Conservation (phyloP, 2,329 filamentous ascomycete genomes). For the Hypoxylon sp. region DNA sequence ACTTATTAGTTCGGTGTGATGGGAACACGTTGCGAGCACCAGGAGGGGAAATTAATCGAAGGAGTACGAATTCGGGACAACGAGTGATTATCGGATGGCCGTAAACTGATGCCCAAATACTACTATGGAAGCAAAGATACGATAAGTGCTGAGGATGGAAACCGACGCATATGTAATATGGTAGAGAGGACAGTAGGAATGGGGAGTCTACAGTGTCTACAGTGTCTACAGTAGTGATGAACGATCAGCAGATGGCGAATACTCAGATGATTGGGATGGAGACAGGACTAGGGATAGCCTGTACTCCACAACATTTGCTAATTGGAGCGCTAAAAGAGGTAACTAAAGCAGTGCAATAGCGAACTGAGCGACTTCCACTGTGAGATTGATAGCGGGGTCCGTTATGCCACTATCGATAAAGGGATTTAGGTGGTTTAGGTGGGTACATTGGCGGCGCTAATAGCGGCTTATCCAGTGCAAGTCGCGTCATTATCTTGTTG, state of each 20-base stretch:
- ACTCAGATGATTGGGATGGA: not conserved
- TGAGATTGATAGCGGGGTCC: slow-evolving; percentile 6
- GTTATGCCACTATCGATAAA: slow-evolving; percentile 28
- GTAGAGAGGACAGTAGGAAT: slow-evolving; percentile 24
- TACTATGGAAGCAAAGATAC: slow-evolving; percentile 25
- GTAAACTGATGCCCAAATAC: slow-evolving; percentile 36
- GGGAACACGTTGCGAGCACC: slow-evolving; percentile 26
- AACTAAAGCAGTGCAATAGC: not conserved
- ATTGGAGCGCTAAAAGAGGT: slow-evolving; percentile 4
- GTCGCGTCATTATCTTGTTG: slow-evolving; percentile 36
- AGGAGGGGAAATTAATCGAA: slow-evolving; percentile 25
- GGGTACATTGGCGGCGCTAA: slow-evolving; percentile 22
- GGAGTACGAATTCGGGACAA: slow-evolving; percentile 30
- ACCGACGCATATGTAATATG: slow-evolving; percentile 3
- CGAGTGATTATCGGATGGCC: slow-evolving; percentile 24
- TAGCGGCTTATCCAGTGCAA: slow-evolving; percentile 34
- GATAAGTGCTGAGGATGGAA: slow-evolving; percentile 2
- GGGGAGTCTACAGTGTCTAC: too few species aligned
- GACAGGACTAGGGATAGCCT: not conserved
- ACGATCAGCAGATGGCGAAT: slow-evolving; percentile 3
- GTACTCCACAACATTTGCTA: not conserved
- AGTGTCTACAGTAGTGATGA: too few species aligned
- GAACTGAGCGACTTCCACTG: not conserved
- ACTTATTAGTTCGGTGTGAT: slow-evolving; percentile 20
- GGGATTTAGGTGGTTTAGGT: slow-evolving; percentile 3